Conservation (phyloP, 352 stramenopile species). For the Globisporangium carolinianum region DNA sequence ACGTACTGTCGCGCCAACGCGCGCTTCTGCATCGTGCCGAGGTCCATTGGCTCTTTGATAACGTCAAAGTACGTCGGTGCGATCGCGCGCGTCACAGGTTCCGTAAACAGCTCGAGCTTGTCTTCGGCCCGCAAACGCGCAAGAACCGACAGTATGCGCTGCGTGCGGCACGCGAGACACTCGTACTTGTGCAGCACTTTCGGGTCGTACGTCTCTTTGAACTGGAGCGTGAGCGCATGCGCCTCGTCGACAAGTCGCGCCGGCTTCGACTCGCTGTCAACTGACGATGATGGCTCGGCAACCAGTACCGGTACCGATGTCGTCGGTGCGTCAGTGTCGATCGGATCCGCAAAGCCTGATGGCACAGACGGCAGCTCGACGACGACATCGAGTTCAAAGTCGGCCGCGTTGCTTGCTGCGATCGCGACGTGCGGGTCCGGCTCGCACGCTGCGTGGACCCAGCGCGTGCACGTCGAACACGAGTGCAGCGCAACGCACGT, state of each 20-base stretch:
- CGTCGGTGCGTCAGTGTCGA: background rate
- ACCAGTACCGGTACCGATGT: background rate
- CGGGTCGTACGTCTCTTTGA: constrained; percentile 59
- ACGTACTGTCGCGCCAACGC: constrained; percentile 70
- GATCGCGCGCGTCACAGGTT: constrained; percentile 91
- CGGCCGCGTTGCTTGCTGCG: constrained; percentile 17
- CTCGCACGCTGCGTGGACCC: constrained; percentile 77
- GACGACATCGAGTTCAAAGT: constrained; percentile 51
- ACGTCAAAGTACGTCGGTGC: constrained; percentile 91
- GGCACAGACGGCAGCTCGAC: constrained; percentile 18
- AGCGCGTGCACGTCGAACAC: constrained; percentile 73
- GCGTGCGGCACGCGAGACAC: constrained; percentile 73
- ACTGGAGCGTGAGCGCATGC: constrained; percentile 43
- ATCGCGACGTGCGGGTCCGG: constrained; percentile 61
- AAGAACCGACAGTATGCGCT: constrained; percentile 65
- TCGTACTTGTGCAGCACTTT: constrained; percentile 77
- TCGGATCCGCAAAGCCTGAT: background rate
- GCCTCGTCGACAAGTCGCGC: constrained; percentile 61
- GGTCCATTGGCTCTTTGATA: constrained; percentile 90
- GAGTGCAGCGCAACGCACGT: constrained; percentile 50
- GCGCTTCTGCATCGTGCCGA: constrained; percentile 84
- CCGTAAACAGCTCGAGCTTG: constrained; percentile 89
- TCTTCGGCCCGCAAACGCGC: constrained; percentile 61
- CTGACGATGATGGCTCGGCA: background rate
- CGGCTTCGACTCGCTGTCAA: constrained; percentile 20